A percentile compares a stretch with the other conserved stretches of the same genome.
phyloP scores from a whole-genome alignment of 2,329 filamentous ascomycete genomes.

The Aureobasidium lini region DNA sequence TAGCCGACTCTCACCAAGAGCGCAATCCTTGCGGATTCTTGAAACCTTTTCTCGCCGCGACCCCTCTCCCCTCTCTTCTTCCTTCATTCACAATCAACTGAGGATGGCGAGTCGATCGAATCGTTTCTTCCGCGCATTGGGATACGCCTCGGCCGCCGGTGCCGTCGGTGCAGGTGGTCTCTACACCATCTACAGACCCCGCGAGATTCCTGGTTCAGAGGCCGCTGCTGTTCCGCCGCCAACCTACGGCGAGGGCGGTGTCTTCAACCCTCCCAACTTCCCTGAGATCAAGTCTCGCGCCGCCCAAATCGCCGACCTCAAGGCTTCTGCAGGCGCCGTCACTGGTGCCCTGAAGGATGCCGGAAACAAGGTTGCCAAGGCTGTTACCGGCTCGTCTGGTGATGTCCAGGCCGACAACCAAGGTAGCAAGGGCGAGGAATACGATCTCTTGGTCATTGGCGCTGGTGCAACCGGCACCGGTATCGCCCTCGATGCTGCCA shows the following conservation, averaged over 20 bases:
- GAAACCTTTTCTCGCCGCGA: background rate
- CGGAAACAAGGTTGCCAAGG: slow-evolving; percentile 36
- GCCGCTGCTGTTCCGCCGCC: slow-evolving; percentile 63
- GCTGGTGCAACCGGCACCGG: slow-evolving; percentile 73
- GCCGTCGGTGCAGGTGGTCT: slow-evolving; percentile 48
- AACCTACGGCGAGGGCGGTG: slow-evolving; percentile 59
- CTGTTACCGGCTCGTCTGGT: slow-evolving; percentile 22
- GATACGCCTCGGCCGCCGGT: slow-evolving; percentile 52
- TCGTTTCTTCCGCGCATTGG: slow-evolving; percentile 46
- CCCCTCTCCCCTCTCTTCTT: background rate
- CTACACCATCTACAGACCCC: slow-evolving; percentile 60
- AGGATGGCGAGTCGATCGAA: slow-evolving; percentile 13
- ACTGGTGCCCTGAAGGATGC: slow-evolving; percentile 32
- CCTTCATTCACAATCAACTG: slow-evolving; percentile 1
- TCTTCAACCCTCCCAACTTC: slow-evolving; percentile 59
- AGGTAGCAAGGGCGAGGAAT: slow-evolving; percentile 43
- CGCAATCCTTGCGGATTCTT: slow-evolving; percentile 4
- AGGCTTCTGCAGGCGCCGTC: slow-evolving; percentile 40
- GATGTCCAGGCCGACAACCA: slow-evolving; percentile 23
- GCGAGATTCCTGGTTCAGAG: slow-evolving; percentile 64
- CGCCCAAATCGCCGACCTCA: slow-evolving; percentile 58
- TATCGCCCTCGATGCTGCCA: slow-evolving; percentile 74
- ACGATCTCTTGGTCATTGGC: slow-evolving; percentile 72
- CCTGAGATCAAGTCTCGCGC: slow-evolving; percentile 54
- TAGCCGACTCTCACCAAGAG: slow-evolving; percentile 4